These are phyloP conservation scores for Hymenoscyphus repandus DNA, from an alignment of 2,329 filamentous ascomycete genomes.

Conservation along the genomic window DNA sequence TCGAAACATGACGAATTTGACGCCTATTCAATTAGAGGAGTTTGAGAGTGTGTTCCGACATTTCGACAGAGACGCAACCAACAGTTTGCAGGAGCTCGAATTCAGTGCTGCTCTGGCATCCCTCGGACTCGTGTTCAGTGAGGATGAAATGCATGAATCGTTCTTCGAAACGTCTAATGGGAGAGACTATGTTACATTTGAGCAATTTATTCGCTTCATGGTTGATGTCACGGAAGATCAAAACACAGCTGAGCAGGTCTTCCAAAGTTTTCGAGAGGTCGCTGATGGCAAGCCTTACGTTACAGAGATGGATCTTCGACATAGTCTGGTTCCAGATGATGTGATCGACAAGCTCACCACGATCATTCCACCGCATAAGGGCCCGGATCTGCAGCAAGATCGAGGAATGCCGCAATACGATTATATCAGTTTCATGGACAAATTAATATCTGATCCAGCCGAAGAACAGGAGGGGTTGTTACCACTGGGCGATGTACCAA, in stretches of 20 bases:
- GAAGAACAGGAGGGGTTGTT: slow-evolving; percentile 10
- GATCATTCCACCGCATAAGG: slow-evolving; percentile 79
- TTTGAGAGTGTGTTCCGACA: slow-evolving; percentile 98
- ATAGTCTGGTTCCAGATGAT: slow-evolving; percentile 92
- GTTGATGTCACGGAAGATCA: slow-evolving; percentile 98
- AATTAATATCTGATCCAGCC: slow-evolving; percentile 51
- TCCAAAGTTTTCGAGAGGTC: slow-evolving; percentile 95
- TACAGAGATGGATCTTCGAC: slow-evolving; percentile 92
- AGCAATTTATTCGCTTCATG: slow-evolving; percentile 99
- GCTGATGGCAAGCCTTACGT: slow-evolving; percentile 98
- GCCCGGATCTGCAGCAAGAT: slow-evolving; percentile 82
- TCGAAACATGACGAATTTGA: slow-evolving; percentile 97
- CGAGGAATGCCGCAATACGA: slow-evolving; percentile 83
- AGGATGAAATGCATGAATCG: slow-evolving; percentile 96
- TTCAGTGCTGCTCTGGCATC: slow-evolving; percentile 96
- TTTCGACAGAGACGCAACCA: slow-evolving; percentile 90
- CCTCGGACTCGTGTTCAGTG: slow-evolving; percentile 90
- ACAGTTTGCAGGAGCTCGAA: slow-evolving; percentile 86
- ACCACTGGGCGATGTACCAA: slow-evolving; percentile 22
- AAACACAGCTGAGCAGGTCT: slow-evolving; percentile 97
- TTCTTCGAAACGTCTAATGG: slow-evolving; percentile 83
- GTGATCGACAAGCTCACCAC: slow-evolving; percentile 88
- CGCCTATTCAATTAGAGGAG: slow-evolving; percentile 95
- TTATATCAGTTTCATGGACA: slow-evolving; percentile 97
- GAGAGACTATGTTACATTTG: slow-evolving; percentile 80